Evolutionary conservation across 176 grass and related monocot species (phyloP).

Genomic region (Carex pumila): DNA sequence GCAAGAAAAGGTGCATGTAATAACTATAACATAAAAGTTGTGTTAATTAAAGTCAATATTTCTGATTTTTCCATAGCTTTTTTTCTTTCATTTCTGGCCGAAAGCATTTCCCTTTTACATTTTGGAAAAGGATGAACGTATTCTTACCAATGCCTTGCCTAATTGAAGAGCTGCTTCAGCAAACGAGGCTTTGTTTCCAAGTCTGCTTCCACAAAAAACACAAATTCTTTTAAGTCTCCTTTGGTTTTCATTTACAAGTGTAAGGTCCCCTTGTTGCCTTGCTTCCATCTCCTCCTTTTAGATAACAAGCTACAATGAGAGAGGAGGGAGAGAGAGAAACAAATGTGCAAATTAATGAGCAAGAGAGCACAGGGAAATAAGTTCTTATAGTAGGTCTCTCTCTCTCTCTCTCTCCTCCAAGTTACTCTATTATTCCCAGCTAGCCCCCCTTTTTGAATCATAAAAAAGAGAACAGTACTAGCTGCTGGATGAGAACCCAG

Average conservation of each 20-base stretch:
- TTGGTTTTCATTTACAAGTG: not conserved
- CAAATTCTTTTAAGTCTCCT: constrained; percentile 43
- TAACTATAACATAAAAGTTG: not conserved
- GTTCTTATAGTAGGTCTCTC: not conserved
- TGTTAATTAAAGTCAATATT: not conserved
- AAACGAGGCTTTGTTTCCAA: constrained; percentile 68
- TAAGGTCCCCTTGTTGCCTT: constrained; percentile 14
- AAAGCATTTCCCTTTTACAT: not conserved
- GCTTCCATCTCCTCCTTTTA: constrained; percentile 32
- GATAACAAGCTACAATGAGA: not conserved
- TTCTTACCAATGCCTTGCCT: constrained; percentile 62
- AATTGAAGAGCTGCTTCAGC: constrained; percentile 72
- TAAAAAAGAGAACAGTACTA: not conserved
- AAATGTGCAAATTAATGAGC: not conserved
- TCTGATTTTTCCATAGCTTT: not conserved
- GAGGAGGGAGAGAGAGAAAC: not conserved
- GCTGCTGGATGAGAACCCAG: constrained; percentile 18
- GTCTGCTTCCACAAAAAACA: constrained; percentile 85
- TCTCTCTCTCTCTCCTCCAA: constrained; percentile 1
- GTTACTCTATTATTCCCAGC: constrained; percentile 5
- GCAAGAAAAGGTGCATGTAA: not conserved
- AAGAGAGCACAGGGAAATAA: not conserved
- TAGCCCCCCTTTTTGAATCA: not conserved
- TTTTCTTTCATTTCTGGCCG: not conserved
- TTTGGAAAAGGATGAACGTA: not conserved